Evolutionary conservation across 305 asterid species (phyloP), one percentile per base, ranked within the genome.

Genomic region (Solanum aculeatissimum): DNA sequence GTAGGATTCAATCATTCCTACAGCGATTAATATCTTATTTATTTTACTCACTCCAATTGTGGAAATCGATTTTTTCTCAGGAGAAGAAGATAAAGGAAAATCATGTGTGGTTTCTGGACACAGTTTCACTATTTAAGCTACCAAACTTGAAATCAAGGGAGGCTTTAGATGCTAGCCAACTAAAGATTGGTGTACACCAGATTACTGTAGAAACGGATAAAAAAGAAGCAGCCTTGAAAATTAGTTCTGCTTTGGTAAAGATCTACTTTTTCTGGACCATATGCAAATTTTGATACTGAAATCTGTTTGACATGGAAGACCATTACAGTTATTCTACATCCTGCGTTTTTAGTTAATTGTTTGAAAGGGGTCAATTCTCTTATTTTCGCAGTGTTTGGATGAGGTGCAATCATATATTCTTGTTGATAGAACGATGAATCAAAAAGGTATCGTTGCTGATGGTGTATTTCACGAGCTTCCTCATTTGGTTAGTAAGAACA

Each of bases 351-450:
- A 51, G 49, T 29, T 78, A 29, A 29, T 53, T 51, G 66, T 78
- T 53, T 49, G 27, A 12, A 78, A 4, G 13, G 27, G 57, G 49
- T 53, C 32, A 53, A 53, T 49, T 16, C 40, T 40, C 74, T 19
- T 74, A 19, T 86, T 40, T 81, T 87, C 80, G 85, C 92, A 97
- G 99, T 87, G 91, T 83, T 90, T 97, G 87, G 98, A 97, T 88
- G 99, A 97, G 91, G 97, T 95, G 89, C 99, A 97, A 80, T 91
- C 99, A 16, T 97, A 93, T 88, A 90, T 95, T 74, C 90, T 97
- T 78, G 97, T 91, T 54, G 71, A 92, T 87, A 93, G 99, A 93
- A 88, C 94, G 53, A 85, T 84, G 75, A 91, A 91, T 88, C 87
- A 83, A 63, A 88, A 86, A 51, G 75, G 84, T 84, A 84, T 88